These are phyloP conservation scores for Centella asiatica DNA, from an alignment of 129 eudicot genomes.

Conservation along the genomic window DNA sequence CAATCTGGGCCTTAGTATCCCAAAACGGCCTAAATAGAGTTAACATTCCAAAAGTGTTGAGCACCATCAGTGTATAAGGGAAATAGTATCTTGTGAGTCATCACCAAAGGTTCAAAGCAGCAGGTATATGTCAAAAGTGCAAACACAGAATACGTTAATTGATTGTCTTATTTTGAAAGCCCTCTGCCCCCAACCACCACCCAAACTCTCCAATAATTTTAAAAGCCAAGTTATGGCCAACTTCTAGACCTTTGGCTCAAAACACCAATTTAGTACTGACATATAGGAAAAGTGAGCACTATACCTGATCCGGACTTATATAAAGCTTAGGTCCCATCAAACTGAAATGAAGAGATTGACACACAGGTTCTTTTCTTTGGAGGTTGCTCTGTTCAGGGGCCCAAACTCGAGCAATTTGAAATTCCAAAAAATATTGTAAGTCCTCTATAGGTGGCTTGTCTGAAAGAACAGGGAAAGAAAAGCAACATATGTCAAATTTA, in stretches of 20 bases:
- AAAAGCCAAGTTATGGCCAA: too few species aligned
- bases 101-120: too few species aligned
- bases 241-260: not conserved
- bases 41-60: too few species aligned
- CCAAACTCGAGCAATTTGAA: conserved; percentile 83
- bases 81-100: too few species aligned
- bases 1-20: too few species aligned
- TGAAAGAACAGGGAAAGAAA: conserved; percentile 19
- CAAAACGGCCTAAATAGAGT: too few species aligned
- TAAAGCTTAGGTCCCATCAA: conserved; percentile 94
- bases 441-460: conserved; percentile 96
- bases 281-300: not conserved
- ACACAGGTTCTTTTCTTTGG: conserved; percentile 89
- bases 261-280: not conserved
- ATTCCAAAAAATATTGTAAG: conserved; percentile 81
- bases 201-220: too few species aligned
- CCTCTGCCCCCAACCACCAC: too few species aligned
- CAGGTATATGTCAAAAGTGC: too few species aligned
- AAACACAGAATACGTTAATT: too few species aligned
- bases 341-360: conserved; percentile 82
- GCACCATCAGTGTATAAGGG: too few species aligned
- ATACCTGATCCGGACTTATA: conserved; percentile 87
- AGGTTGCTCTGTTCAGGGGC: conserved; percentile 82
- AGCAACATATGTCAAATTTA: not conserved
- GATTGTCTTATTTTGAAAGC: too few species aligned